phyloP scores from a whole-genome alignment of 179 eudicot species.

The Silene coronaria region DNA sequence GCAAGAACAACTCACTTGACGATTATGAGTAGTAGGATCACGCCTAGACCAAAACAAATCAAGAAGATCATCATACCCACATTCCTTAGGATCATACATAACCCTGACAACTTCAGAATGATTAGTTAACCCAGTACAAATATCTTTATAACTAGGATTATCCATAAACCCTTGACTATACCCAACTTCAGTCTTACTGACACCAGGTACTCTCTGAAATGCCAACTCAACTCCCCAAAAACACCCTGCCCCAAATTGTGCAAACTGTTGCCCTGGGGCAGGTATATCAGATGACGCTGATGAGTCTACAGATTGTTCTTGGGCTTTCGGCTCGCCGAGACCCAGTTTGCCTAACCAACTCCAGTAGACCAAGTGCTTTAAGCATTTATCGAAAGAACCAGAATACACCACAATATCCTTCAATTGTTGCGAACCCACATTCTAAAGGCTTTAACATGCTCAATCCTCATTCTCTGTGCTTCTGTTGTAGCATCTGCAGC shows the following conservation, averaged over 20 bases:
- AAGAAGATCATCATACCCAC: constrained; percentile 50
- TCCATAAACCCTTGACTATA: constrained; percentile 69
- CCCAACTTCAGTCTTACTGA: constrained; percentile 74
- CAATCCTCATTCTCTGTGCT: constrained; percentile 67
- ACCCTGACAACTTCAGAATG: constrained; percentile 79
- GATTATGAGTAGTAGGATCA: constrained; percentile 91
- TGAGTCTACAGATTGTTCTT: constrained; percentile 36
- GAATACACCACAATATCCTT: background rate
- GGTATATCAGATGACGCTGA: constrained; percentile 48
- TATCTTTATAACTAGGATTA: constrained; percentile 57
- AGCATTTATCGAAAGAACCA: background rate
- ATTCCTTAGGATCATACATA: constrained; percentile 67
- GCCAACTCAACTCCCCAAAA: constrained; percentile 93
- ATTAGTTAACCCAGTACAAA: constrained; percentile 66
- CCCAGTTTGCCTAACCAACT: constrained; percentile 62
- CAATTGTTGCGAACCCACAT: constrained; percentile 37
- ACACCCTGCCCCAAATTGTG: constrained; percentile 93
- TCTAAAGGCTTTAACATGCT: constrained; percentile 66
- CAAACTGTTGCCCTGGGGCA: constrained; percentile 55
- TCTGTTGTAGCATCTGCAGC: constrained; percentile 56
- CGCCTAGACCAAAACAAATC: constrained; percentile 73
- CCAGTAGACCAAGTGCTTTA: background rate
- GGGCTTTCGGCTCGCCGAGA: constrained; percentile 49
- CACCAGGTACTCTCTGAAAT: constrained; percentile 84
- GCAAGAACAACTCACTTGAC: constrained; percentile 61